These are phyloP conservation scores for Zopfia rhizophila DNA, from an alignment of 2,329 filamentous ascomycete genomes.

Conservation along the genomic window DNA sequence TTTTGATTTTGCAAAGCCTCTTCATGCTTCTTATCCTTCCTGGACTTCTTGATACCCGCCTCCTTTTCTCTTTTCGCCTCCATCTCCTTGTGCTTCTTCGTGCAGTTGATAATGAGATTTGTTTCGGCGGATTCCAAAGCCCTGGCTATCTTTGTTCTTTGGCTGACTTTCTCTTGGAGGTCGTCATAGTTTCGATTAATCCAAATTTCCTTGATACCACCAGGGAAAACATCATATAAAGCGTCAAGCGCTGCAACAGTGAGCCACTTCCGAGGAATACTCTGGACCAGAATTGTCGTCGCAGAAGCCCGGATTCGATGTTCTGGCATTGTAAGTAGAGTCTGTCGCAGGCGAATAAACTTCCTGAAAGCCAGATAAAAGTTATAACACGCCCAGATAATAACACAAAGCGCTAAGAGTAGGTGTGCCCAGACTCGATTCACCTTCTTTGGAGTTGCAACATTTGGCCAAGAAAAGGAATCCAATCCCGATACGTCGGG, in stretches of 20 bases:
- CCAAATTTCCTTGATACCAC: constrained; percentile 95
- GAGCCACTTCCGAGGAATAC: constrained; percentile 91
- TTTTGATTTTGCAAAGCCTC: constrained; percentile 69
- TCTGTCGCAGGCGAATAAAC: constrained; percentile 93
- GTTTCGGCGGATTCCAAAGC: constrained; percentile 85
- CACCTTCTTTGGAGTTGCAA: constrained; percentile 69
- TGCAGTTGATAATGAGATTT: constrained; percentile 80
- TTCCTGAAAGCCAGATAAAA: constrained; percentile 87
- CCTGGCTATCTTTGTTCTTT: constrained; percentile 75
- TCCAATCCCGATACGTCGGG: constrained; percentile 69
- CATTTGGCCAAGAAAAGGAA: constrained; percentile 86
- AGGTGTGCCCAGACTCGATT: constrained; percentile 85
- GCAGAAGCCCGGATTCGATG: constrained; percentile 93
- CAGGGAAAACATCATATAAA: constrained; percentile 95
- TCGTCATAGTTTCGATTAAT: constrained; percentile 89
- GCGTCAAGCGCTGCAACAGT: constrained; percentile 81
- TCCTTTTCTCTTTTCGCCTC: constrained; percentile 72
- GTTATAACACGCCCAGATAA: constrained; percentile 86
- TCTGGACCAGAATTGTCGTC: constrained; percentile 92
- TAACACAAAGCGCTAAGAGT: constrained; percentile 78
- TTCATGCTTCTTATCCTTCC: constrained; percentile 67
- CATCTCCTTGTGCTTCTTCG: constrained; percentile 80
- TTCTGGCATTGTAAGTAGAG: constrained; percentile 92
- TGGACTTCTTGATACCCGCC: constrained; percentile 65
- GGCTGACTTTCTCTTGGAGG: constrained; percentile 83